Evolutionary conservation across 768 basidiomycete species (phyloP).

Genomic region (Lactarius indigo): DNA sequence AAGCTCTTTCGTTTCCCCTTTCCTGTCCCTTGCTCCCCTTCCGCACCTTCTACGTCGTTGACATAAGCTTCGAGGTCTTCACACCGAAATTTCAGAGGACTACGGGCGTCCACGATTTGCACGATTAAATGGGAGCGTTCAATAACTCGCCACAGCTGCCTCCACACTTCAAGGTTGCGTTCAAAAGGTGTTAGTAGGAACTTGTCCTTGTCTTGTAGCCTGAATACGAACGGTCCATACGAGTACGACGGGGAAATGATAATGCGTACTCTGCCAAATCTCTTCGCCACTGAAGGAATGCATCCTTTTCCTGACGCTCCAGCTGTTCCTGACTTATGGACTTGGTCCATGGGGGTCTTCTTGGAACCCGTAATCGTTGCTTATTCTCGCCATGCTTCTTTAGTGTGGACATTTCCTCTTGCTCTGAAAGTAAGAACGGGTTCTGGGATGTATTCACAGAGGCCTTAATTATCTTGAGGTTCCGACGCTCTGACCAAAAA

Average conservation of each 20-base stretch:
- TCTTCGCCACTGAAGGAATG: constrained; percentile 92
- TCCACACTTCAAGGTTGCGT: constrained; percentile 96
- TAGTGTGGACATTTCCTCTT: constrained; percentile 76
- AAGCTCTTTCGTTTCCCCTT: constrained; percentile 70
- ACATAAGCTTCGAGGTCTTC: constrained; percentile 89
- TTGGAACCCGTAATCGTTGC: constrained; percentile 76
- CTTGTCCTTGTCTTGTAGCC: constrained; percentile 81
- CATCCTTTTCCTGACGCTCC: constrained; percentile 84
- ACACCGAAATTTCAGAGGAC: constrained; percentile 89
- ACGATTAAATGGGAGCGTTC: constrained; percentile 93
- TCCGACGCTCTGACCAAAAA: constrained; percentile 56
- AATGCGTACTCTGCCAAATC: constrained; percentile 80
- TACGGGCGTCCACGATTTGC: constrained; percentile 95
- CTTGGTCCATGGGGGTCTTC: constrained; percentile 87
- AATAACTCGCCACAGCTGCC: constrained; percentile 95
- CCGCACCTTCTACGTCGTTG: constrained; percentile 73
- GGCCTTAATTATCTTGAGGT: constrained; percentile 75
- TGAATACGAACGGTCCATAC: constrained; percentile 30
- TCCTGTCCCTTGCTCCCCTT: constrained; percentile 77
- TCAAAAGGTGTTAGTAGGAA: constrained; percentile 96
- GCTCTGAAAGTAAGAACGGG: constrained; percentile 78
- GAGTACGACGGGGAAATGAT: neutral
- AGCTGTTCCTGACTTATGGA: constrained; percentile 71
- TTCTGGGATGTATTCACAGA: constrained; percentile 56
- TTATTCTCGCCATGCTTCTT: constrained; percentile 72